Percentiles rank a stretch among this genome's conserved stretches.
phyloP scores from a whole-genome alignment of 768 basidiomycete genomes.

The Pleurotus sapidus region DNA sequence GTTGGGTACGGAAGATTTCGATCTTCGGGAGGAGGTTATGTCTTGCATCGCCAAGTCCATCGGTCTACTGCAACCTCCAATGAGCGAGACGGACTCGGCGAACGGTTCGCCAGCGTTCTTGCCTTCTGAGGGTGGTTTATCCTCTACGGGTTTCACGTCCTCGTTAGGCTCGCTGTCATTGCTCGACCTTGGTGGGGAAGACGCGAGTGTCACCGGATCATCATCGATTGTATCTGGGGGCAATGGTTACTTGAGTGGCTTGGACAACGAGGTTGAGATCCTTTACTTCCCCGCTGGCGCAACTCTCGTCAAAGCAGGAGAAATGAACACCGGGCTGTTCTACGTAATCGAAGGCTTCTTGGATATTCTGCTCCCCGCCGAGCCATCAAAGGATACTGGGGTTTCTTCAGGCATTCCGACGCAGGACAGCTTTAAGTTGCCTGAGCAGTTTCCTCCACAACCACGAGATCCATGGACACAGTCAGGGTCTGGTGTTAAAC shows the following conservation, averaged over 20 bases:
- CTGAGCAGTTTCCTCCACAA: not conserved
- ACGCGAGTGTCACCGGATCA: slow-evolving; percentile 60
- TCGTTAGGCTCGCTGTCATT: slow-evolving; percentile 76
- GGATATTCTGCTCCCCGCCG: slow-evolving; percentile 78
- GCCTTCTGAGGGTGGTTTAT: slow-evolving; percentile 37
- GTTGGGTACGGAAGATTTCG: slow-evolving; percentile 70
- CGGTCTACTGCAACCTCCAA: slow-evolving; percentile 84
- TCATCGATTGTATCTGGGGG: slow-evolving; percentile 51
- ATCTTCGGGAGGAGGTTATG: slow-evolving; percentile 96
- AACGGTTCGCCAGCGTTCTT: slow-evolving; percentile 65
- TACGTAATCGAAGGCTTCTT: slow-evolving; percentile 96
- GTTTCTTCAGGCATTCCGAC: not conserved
- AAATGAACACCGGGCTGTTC: slow-evolving; percentile 85
- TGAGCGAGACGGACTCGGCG: slow-evolving; percentile 63
- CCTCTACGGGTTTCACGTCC: slow-evolving; percentile 39
- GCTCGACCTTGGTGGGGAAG: slow-evolving; percentile 68
- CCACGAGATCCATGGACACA: not conserved
- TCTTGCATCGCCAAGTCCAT: slow-evolving; percentile 97
- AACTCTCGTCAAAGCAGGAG: slow-evolving; percentile 84
- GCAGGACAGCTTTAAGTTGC: not conserved
- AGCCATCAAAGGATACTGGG: slow-evolving; percentile 22
- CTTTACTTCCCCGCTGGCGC: slow-evolving; percentile 88
- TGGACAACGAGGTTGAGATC: slow-evolving; percentile 97
- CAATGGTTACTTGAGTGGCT: slow-evolving; percentile 63
- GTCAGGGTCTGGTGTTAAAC: not conserved